Conservation (phyloP, 345 rosid species). For the Corchorus olitorius region DNA sequence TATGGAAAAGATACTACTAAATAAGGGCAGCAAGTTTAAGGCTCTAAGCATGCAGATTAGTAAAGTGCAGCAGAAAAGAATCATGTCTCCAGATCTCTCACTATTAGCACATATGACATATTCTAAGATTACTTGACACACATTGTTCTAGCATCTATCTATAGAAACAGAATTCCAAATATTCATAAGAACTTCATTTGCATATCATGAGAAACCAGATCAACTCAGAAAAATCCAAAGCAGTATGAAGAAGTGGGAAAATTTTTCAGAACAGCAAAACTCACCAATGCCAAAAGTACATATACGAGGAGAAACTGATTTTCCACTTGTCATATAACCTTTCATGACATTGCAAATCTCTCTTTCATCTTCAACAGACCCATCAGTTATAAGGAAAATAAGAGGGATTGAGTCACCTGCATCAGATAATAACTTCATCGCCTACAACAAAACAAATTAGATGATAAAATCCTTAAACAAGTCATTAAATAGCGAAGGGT, state of each 20-base stretch:
- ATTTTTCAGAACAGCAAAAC: slow-evolving; percentile 1
- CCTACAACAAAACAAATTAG: slow-evolving; percentile 44
- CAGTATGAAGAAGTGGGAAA: not conserved
- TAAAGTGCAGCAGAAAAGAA: not conserved
- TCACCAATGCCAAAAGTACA: slow-evolving; percentile 88
- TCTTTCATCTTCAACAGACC: slow-evolving; percentile 83
- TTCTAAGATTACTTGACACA: not conserved
- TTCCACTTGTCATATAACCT: slow-evolving; percentile 35
- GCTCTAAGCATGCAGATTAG: not conserved
- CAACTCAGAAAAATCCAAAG: slow-evolving; percentile 3
- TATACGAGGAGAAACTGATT: slow-evolving; percentile 67
- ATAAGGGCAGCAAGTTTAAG: not conserved
- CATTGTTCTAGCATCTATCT: not conserved
- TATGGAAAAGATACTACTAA: not conserved
- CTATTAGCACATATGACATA: no score
- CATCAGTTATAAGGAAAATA: slow-evolving; percentile 87
- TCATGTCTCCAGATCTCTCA: not conserved
- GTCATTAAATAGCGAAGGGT: not conserved
- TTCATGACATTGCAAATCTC: slow-evolving; percentile 68
- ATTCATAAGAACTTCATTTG: not conserved
- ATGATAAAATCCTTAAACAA: not conserved
- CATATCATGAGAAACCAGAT: not conserved
- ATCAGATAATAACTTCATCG: slow-evolving; percentile 69
- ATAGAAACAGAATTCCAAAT: not conserved
- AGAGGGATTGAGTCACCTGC: slow-evolving; percentile 59